phyloP scores from a whole-genome alignment of 73 alveolate genomes.

The Paramecium biaurelia region DNA sequence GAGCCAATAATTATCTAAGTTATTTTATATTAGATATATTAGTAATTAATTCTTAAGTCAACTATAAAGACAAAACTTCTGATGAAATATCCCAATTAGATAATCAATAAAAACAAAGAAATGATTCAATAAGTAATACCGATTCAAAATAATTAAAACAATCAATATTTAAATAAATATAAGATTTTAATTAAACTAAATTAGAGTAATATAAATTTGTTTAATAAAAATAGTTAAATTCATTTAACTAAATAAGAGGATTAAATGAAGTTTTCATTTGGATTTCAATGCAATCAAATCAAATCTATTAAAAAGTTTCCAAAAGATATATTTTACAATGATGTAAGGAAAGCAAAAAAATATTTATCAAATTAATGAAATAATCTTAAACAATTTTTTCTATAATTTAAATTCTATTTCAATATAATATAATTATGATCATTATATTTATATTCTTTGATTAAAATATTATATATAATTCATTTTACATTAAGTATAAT shows the following conservation, averaged over 20 bases:
- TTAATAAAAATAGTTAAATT: not conserved
- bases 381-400: not conserved
- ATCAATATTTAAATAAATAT: not conserved
- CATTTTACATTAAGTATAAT: too few species aligned
- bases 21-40: not conserved
- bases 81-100: not conserved
- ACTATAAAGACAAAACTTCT: not conserved
- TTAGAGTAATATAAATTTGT: not conserved
- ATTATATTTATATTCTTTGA: too few species aligned
- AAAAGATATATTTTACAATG: not conserved
- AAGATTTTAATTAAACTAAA: not conserved
- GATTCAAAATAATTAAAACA: not conserved
- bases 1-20: not conserved
- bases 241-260: not conserved
- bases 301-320: not conserved
- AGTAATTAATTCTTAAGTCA: not conserved
- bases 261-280: not conserved
- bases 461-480: too few species aligned
- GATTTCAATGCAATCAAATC: not conserved
- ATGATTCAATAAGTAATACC: not conserved
- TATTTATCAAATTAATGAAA: not conserved
- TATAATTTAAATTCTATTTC: too few species aligned
- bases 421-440: too few species aligned
- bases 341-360: not conserved
- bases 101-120: not conserved